Conservation (phyloP, 495 filamentous ascomycete species). For the Hypomontagnella monticulosa region DNA sequence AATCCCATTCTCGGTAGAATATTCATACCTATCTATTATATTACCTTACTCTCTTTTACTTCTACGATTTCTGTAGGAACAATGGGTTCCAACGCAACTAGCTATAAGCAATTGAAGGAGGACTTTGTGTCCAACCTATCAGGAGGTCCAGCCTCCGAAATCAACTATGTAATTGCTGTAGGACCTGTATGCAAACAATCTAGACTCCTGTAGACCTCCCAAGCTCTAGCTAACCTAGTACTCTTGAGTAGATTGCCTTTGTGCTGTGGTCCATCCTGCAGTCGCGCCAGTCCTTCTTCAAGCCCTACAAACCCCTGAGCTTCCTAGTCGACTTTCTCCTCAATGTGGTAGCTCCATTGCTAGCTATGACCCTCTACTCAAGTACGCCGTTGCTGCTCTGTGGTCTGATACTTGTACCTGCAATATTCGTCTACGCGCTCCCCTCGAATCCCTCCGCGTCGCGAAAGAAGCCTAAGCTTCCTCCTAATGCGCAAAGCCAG, state of each 20-base stretch:
- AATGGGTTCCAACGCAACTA: constrained; percentile 53
- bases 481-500: constrained; percentile 55
- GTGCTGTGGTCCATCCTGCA: constrained; percentile 92
- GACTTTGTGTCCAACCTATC: constrained; percentile 92
- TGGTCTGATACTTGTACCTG: constrained; percentile 76
- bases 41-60: background rate
- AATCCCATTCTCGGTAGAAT: constrained; percentile 6
- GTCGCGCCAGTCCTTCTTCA: constrained; percentile 85
- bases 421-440: constrained; percentile 66
- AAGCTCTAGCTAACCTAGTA: constrained; percentile 8
- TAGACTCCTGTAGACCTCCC: background rate
- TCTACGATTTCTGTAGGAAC: constrained; percentile 1
- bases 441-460: constrained; percentile 51
- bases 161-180: constrained; percentile 84
- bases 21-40: no score
- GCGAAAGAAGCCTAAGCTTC: constrained; percentile 66
- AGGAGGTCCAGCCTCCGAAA: constrained; percentile 85
- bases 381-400: constrained; percentile 77
- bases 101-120: constrained; percentile 91
- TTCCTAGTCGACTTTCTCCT: constrained; percentile 84
- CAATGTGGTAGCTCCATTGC: constrained; percentile 81
- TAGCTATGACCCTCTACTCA: constrained; percentile 88
- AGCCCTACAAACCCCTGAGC: constrained; percentile 71
- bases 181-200: constrained; percentile 72
- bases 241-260: constrained; percentile 70